Percentiles rank a stretch among this genome's conserved stretches.
Evolutionary conservation across 805 yeast genomes (phyloP).

Genomic region (Jamesozyma gamospora): DNA sequence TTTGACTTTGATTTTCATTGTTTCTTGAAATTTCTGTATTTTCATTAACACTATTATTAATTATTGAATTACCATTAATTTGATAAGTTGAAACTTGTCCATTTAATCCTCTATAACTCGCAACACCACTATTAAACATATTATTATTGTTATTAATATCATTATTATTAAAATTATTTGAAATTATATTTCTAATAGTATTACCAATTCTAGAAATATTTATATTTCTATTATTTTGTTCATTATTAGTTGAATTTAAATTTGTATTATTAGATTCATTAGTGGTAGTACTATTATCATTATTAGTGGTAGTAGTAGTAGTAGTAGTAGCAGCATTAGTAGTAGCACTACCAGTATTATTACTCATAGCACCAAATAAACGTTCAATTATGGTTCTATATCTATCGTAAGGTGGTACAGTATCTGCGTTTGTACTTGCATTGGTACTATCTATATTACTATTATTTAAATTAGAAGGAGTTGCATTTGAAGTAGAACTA

Average conservation of each 20-base stretch:
- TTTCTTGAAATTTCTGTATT: not conserved
- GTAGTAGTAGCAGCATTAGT: not conserved
- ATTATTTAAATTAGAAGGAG: no score
- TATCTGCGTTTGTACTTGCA: not conserved
- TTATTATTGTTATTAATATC: not conserved
- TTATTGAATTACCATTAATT: slow-evolving; percentile 5
- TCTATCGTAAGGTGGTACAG: slow-evolving; percentile 14
- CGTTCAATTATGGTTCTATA: slow-evolving; percentile 18
- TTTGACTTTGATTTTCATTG: no score
- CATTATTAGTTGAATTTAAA: not conserved
- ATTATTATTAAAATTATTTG: not conserved
- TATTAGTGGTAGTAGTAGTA: not conserved
- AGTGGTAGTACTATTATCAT: not conserved
- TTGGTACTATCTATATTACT: no score
- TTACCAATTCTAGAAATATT: not conserved
- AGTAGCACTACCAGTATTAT: not conserved
- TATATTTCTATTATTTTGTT: not conserved
- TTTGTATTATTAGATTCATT: not conserved
- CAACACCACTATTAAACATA: slow-evolving; percentile 26
- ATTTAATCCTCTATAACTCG: slow-evolving; percentile 23
- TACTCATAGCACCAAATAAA: slow-evolving; percentile 9
- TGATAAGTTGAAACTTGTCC: slow-evolving; percentile 23
- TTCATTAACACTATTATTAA: not conserved
- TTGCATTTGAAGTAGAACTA: not conserved
- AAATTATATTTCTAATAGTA: not conserved